A percentile compares a stretch with the other conserved stretches of the same genome.
phyloP scores from a whole-genome alignment of 495 filamentous ascomycete species.

The Penicillium paxilli region DNA sequence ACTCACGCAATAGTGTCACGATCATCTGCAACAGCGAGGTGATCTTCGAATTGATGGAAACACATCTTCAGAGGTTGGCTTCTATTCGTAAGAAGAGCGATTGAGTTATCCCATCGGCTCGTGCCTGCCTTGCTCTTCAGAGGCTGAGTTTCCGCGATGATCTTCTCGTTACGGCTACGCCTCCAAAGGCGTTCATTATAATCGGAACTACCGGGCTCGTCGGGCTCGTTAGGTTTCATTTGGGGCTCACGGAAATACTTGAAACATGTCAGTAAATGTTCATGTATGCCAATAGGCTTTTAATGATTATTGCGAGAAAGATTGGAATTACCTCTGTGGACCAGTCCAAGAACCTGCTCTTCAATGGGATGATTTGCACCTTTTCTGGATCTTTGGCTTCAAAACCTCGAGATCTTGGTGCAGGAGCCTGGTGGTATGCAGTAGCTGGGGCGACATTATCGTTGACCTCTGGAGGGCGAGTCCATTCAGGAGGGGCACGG shows the following conservation, averaged over 20 bases:
- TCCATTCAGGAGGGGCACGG: slow-evolving; percentile 69
- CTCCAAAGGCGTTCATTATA: slow-evolving; percentile 96
- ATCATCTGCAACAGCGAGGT: slow-evolving; percentile 92
- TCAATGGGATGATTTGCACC: slow-evolving; percentile 66
- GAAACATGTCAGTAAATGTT: slow-evolving; percentile 33
- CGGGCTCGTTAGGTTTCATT: slow-evolving; percentile 93
- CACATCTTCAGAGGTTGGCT: slow-evolving; percentile 88
- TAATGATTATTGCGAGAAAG: slow-evolving; percentile 6
- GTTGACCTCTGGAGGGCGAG: slow-evolving; percentile 73
- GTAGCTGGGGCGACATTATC: slow-evolving; percentile 67
- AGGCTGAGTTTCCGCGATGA: slow-evolving; percentile 87
- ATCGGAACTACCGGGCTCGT: slow-evolving; percentile 95
- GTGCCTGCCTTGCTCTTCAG: slow-evolving; percentile 83
- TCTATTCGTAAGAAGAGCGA: slow-evolving; percentile 78
- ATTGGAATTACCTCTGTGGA: slow-evolving; percentile 70
- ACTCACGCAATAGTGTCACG: slow-evolving; percentile 75
- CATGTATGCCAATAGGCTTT: neutral
- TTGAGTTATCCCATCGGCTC: slow-evolving; percentile 77
- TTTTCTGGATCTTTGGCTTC: slow-evolving; percentile 56
- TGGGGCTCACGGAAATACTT: slow-evolving; percentile 97
- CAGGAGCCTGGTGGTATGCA: slow-evolving; percentile 72
- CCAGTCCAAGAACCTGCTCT: slow-evolving; percentile 88
- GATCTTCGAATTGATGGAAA: slow-evolving; percentile 97
- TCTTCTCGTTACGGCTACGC: slow-evolving; percentile 86
- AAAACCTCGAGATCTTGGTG: slow-evolving; percentile 74